Evolutionary conservation across 192 early-diverging fungal genomes (phyloP).

Genomic region (Entophlyctis luteolus): DNA sequence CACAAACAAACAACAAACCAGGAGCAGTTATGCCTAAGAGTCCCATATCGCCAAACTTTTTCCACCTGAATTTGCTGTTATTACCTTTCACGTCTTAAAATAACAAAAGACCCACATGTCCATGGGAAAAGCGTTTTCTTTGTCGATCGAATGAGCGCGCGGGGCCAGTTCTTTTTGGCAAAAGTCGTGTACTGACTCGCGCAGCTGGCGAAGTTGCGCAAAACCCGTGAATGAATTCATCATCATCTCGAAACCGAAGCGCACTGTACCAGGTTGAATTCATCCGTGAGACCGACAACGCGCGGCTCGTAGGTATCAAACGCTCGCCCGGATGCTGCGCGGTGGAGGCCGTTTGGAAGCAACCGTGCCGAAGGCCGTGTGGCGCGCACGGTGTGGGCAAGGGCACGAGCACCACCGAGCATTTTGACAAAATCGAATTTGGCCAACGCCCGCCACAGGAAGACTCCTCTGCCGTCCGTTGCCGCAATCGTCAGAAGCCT

Average conservation of each 20-base stretch:
- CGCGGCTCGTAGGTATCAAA: conserved; percentile 68
- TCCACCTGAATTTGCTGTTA: conserved; percentile 67
- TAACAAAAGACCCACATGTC: conserved; percentile 15
- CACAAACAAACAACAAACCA: conserved; percentile 16
- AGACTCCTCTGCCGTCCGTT: no score
- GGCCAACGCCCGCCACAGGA: no score
- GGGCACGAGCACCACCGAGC: no score
- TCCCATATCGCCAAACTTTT: conserved; percentile 94
- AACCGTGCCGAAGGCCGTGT: no score
- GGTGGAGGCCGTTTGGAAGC: no score
- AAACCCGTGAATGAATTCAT: neutral
- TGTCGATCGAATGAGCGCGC: conserved; percentile 77
- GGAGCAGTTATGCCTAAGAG: conserved; percentile 87
- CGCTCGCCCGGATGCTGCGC: neutral
- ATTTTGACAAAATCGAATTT: no score
- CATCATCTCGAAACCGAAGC: neutral
- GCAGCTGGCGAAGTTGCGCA: conserved; percentile 51
- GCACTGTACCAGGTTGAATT: conserved; percentile 56
- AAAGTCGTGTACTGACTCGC: conserved; percentile 70
- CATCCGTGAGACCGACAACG: conserved; percentile 70
- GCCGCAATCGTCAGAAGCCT: no score
- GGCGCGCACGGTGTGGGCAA: no score
- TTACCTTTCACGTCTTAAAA: neutral
- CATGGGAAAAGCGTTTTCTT: conserved; percentile 82
- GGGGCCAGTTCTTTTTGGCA: conserved; percentile 77